phyloP scores from a whole-genome alignment of 768 basidiomycete genomes.

The Rubroboletus satanas region DNA sequence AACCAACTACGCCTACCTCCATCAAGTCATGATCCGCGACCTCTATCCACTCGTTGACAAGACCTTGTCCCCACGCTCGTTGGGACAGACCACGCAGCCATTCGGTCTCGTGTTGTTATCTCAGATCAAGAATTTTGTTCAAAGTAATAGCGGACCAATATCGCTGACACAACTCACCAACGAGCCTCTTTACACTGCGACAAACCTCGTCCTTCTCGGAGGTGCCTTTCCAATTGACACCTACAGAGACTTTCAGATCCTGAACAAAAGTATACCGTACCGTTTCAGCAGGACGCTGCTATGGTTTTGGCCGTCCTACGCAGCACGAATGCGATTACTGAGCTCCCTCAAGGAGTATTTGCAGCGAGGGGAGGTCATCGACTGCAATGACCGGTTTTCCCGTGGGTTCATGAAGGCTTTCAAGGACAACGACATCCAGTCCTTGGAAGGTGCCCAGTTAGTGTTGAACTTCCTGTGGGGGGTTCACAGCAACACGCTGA shows the following conservation, averaged over 20 bases:
- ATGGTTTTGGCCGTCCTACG: constrained; percentile 11
- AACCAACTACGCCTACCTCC: constrained; percentile 3
- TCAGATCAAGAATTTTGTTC: constrained; percentile 7
- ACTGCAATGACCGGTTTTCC: constrained; percentile 7
- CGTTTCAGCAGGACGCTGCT: constrained; percentile 16
- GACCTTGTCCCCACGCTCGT: constrained; percentile 8
- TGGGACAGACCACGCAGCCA: constrained; percentile 8
- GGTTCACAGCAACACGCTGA: constrained; percentile 21
- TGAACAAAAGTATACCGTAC: constrained; percentile 17
- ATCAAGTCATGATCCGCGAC: constrained; percentile 15
- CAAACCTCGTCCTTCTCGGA: constrained; percentile 20
- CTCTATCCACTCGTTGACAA: constrained; percentile 24
- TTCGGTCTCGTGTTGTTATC: constrained; percentile 15
- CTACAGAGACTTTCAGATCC: constrained; percentile 19
- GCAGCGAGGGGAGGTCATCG: constrained; percentile 3
- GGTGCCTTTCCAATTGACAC: constrained; percentile 16
- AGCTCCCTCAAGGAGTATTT: constrained; percentile 11
- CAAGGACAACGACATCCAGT: constrained; percentile 14
- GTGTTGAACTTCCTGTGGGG: constrained; percentile 22
- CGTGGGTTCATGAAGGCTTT: constrained; percentile 16
- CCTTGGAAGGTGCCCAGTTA: constrained; percentile 16
- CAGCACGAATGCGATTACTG: constrained; percentile 12
- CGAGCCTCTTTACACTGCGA: constrained; percentile 15
- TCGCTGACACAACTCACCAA: constrained; percentile 18
- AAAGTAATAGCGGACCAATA: not conserved